A percentile compares a stretch with the other conserved stretches of the same genome.
phyloP scores from a whole-genome alignment of 139 green algal genomes.

The Chlorella sp. region DNA sequence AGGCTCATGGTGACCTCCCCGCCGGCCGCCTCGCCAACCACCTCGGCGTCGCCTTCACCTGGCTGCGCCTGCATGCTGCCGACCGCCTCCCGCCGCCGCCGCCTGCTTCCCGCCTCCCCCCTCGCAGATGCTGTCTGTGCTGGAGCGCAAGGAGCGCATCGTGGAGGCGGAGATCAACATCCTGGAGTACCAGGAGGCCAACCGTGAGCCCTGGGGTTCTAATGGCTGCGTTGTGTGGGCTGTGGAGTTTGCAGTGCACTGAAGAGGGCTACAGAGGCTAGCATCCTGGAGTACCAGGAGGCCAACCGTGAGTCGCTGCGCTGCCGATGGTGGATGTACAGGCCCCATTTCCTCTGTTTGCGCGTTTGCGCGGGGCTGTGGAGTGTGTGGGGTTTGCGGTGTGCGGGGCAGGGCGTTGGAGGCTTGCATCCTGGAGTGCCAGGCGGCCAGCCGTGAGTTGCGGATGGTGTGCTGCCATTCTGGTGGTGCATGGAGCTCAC shows the following conservation, averaged over 20 bases:
- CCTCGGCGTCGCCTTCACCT: too few relatives aligned
- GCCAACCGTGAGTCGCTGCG: slow-evolving; percentile 13
- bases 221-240: not conserved
- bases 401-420: not conserved
- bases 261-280: not conserved
- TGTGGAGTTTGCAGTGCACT: not conserved
- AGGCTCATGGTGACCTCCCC: too few relatives aligned
- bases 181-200: slow-evolving; percentile 24
- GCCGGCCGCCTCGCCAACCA: too few relatives aligned
- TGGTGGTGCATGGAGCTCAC: not conserved
- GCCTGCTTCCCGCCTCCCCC: too few relatives aligned
- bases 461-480: not conserved
- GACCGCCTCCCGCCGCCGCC: not conserved
- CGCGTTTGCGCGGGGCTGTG: not conserved
- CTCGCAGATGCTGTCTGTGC: slow-evolving; percentile 22
- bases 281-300: slow-evolving; percentile 23
- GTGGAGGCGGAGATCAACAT: slow-evolving; percentile 31
- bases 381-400: not conserved
- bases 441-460: too few relatives aligned
- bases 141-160: slow-evolving; percentile 32
- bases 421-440: slow-evolving; percentile 23
- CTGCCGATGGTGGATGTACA: not conserved
- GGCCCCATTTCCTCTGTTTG: too few relatives aligned
- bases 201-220: not conserved
- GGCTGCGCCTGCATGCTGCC: not conserved